Evolutionary conservation across 345 rosid genomes (phyloP).

Genomic region (Capsella bursapastoris): DNA sequence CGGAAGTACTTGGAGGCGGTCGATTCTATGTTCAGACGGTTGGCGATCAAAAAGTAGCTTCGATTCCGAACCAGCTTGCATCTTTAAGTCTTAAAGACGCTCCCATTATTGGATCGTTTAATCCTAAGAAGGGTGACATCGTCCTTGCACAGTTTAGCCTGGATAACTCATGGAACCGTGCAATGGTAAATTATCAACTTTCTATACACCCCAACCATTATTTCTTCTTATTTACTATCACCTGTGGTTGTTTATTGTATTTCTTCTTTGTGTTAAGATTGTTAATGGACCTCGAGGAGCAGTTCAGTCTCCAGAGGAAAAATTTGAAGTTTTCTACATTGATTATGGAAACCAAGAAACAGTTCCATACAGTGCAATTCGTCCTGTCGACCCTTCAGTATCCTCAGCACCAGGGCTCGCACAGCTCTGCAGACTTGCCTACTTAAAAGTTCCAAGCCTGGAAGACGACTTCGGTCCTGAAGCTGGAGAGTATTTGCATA

Average conservation of each 20-base stretch:
- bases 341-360: constrained; percentile 96
- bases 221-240: constrained; percentile 2
- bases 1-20: constrained; percentile 94
- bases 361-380: constrained; percentile 69
- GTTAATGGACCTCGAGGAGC: constrained; percentile 83
- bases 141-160: constrained; percentile 96
- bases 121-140: constrained; percentile 86
- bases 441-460: constrained; percentile 80
- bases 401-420: constrained; percentile 81
- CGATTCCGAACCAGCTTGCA: constrained; percentile 82
- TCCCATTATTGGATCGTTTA: constrained; percentile 85
- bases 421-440: constrained; percentile 93
- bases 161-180: constrained; percentile 98
- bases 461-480: constrained; percentile 87
- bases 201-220: constrained; percentile 1
- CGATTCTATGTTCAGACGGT: constrained; percentile 83
- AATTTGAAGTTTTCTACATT: constrained; percentile 91
- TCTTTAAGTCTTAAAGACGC: constrained; percentile 72
- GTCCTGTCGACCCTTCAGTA: constrained; percentile 80
- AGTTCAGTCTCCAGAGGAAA: constrained; percentile 69
- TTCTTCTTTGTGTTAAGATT: constrained; percentile 54
- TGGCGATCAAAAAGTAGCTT: constrained; percentile 78
- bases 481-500: constrained; percentile 82
- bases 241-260: constrained; percentile 19
- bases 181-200: constrained; percentile 66